Evolutionary conservation across 768 basidiomycete genomes (phyloP), one percentile per base, ranked within the genome.

Genomic region (Xerocomus brunneocitrinus): DNA sequence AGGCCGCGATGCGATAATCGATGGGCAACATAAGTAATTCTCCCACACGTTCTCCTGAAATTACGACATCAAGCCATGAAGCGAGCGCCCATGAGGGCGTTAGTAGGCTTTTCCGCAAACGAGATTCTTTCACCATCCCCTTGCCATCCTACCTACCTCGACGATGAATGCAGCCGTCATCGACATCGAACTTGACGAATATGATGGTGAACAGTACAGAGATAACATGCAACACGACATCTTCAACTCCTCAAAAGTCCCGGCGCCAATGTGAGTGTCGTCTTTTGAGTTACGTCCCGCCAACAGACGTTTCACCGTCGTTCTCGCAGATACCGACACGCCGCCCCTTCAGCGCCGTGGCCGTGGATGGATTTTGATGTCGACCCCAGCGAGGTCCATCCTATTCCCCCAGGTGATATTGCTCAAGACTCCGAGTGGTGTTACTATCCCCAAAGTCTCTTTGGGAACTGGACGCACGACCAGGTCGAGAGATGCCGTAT

Each of bases 281-380:
- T 24, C 39, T 2, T 28, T 13, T 22, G 9, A 7, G 30, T 8
- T 5, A 13, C 44, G 39, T 30, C 19, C 4, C 40, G 19, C 30
- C 30, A 42, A 30, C 34, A 34, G 12, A 34, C 28, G 13, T 4
- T 55, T 52, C 35, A 50, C 48, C 22, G 43, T 27, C 16, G 6
- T 47, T 43, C 39, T 28, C 24, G 10, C 49, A 70, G 68, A 56
- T 65, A 74, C 49, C 64, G 74, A 13, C 74, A 75, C 58, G 74
- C 68, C 3, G 67, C 73, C 3, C 74, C 74, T 3, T 71, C 69
- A 27, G 74, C 73, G 0, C 74, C 74, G 0, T 75, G 74, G 74
- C 74, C 74, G 8, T 75, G 71, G 65, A 70, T 76, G 59, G 68
- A 76, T 49, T 63, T 75, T 7, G 66, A 71, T 38, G 60, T 14